These are phyloP conservation scores for Houttuynia cordata DNA, from an alignment of 164 flowering plant species.

Conservation along the genomic window DNA sequence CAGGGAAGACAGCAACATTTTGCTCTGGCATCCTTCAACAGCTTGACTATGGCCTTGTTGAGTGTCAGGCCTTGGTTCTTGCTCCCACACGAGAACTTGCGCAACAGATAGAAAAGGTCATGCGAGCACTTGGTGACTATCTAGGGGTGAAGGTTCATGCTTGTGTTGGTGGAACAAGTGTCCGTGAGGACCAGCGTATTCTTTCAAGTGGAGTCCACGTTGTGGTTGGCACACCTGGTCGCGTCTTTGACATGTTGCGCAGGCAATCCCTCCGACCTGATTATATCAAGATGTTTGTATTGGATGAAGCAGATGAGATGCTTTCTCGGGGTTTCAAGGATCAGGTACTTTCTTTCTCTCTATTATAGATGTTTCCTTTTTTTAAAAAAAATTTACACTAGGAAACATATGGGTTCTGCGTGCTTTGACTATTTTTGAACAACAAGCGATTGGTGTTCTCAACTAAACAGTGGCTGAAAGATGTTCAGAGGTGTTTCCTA, in stretches of 20 bases:
- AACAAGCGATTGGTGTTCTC: no score
- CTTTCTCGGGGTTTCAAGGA: conserved; percentile 62
- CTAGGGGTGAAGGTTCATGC: conserved; percentile 64
- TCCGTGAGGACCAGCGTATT: conserved; percentile 47
- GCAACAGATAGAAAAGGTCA: conserved; percentile 67
- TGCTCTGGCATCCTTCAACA: conserved; percentile 57
- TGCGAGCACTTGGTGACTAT: conserved; percentile 67
- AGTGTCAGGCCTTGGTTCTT: conserved; percentile 56
- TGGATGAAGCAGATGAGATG: conserved; percentile 68
- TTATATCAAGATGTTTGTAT: conserved; percentile 41
- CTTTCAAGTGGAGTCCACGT: conserved; percentile 49
- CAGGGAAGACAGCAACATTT: conserved; percentile 67
- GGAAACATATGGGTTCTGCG: no score
- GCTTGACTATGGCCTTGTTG: conserved; percentile 36
- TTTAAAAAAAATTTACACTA: no score
- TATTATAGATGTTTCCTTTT: no score
- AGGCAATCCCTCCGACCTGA: conserved; percentile 51
- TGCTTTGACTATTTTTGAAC: no score
- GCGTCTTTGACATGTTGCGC: conserved; percentile 51
- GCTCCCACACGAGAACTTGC: conserved; percentile 73
- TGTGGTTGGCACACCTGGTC: conserved; percentile 64
- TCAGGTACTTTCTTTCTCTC: conserved; percentile 21
- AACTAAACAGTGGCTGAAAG: no score
- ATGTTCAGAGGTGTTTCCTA: no score
- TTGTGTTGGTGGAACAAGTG: conserved; percentile 68